A percentile compares a stretch with the other conserved stretches of the same genome.
Conservation (phyloP, 2,329 filamentous ascomycete genomes). For the Epichloe hybrida region DNA sequence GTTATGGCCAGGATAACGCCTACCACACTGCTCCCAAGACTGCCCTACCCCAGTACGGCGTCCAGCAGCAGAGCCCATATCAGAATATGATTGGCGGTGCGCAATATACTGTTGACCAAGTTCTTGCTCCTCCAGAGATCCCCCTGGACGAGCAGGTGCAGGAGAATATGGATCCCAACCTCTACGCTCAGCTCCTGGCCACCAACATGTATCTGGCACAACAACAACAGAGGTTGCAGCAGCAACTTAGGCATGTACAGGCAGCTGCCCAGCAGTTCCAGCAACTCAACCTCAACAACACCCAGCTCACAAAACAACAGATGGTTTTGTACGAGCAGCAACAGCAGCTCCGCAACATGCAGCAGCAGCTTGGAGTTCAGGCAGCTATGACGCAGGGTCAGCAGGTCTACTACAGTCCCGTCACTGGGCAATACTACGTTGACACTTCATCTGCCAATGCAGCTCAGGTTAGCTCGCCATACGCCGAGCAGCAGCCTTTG, state of each 20-base stretch:
- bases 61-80: constrained; percentile 20
- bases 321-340: constrained; percentile 33
- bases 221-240: constrained; percentile 88
- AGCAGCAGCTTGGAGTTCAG: constrained; percentile 25
- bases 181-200: constrained; percentile 80
- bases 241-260: constrained; percentile 77
- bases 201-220: constrained; percentile 88
- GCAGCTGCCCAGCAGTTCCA: constrained; percentile 73
- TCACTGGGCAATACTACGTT: constrained; percentile 74
- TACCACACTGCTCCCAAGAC: constrained; percentile 41
- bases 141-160: constrained; percentile 56
- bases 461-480: constrained; percentile 25
- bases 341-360: constrained; percentile 26
- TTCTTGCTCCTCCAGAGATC: constrained; percentile 70
- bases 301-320: constrained; percentile 33
- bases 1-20: constrained; percentile 26
- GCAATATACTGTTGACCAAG: constrained; percentile 73
- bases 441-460: constrained; percentile 45
- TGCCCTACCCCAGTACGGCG: constrained; percentile 36
- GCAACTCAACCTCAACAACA: constrained; percentile 52
- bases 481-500: constrained; percentile 33
- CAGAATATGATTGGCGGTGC: constrained; percentile 21
- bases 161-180: constrained; percentile 67
- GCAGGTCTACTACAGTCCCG: constrained; percentile 73
- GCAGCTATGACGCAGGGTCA: constrained; percentile 44